Evolutionary conservation across 257 asterid species (phyloP).

Genomic region (Voacanga thouarsii): DNA sequence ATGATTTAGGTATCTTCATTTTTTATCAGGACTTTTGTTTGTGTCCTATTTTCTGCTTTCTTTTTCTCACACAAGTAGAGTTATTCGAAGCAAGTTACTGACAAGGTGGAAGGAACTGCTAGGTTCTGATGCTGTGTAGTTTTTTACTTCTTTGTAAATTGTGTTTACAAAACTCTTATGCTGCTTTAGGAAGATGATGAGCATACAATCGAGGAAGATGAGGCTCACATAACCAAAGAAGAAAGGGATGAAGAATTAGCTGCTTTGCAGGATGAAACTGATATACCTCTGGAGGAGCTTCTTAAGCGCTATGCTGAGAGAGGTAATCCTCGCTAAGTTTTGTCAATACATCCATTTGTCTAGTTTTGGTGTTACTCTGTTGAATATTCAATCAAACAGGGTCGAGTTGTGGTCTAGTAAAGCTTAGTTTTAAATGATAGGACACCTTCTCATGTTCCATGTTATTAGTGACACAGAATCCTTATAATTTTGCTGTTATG

Average conservation of each 20-base stretch:
- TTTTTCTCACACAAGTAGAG: neutral
- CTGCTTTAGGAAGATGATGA: slow-evolving; percentile 94
- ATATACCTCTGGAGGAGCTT: slow-evolving; percentile 82
- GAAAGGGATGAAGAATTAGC: slow-evolving; percentile 94
- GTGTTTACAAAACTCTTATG: slow-evolving; percentile 8
- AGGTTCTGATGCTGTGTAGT: neutral
- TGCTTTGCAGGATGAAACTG: slow-evolving; percentile 77
- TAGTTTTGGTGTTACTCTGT: neutral
- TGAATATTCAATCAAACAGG: neutral
- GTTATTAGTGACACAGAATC: neutral
- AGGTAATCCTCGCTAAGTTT: slow-evolving; percentile 45
- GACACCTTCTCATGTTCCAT: neutral
- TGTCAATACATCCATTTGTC: neutral
- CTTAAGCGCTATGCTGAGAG: slow-evolving; percentile 67
- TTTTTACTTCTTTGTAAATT: neutral
- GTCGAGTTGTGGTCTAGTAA: neutral
- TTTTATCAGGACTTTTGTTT: neutral
- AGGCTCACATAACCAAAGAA: slow-evolving; percentile 84
- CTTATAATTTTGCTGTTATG: slow-evolving; percentile 12
- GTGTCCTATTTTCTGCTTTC: neutral
- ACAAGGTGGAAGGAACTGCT: neutral
- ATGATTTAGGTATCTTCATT: neutral
- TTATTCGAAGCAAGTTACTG: neutral
- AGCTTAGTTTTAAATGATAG: neutral
- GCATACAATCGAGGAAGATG: slow-evolving; percentile 93